Evolutionary conservation across 768 basidiomycete genomes (phyloP), one percentile per base, ranked within the genome.

Genomic region (Lactifluus hygrophoroides): DNA sequence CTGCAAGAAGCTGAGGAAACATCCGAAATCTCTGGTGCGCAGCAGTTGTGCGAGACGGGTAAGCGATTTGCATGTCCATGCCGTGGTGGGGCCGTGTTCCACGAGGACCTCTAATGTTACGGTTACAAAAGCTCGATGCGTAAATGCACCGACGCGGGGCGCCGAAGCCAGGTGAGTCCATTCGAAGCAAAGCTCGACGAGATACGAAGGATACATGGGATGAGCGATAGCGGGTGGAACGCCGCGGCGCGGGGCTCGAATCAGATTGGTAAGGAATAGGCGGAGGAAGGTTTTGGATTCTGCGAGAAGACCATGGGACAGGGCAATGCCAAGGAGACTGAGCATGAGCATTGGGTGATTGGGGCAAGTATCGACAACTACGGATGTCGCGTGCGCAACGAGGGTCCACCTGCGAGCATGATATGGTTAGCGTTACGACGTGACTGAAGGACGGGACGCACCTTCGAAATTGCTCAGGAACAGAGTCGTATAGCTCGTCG

Each of bases 401-500:
- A 84, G 63, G 19, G 78, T 71, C 65, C 71, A 77, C 47, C 82
- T 84, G 42, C 11, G 19, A 7, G 34, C 34, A 50, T 44, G 23
- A 52, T 23, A 49, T 21, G n/a, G 19, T 28, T 37, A 38, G 14
- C 50, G 37, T 11, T 11, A 61, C n/a, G 40, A 42, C 9, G 5
- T 4, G n/a, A 43, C 3, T 23, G 51, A 58, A 34, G 44, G 19
- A 42, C 48, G 40, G 23, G 43, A 23, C 71, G 56, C 65, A 83
- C 84, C 75, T 75, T 58, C 83, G 76, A 67, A 76, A 77, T 30
- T 76, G 72, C n/a, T 69, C 56, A 27, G 82, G 82, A 48, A 85
- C 73, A 2, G 72, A 65, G 28, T 82, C 80, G 56, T 83, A 84
- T 6, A 84, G 61, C 14, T 71, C 68, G 56, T 78, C 69, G 34